Evolutionary conservation across 176 grass and related monocot genomes (phyloP), one percentile per base, ranked within the genome.

Genomic region (Ensete glaucum): DNA sequence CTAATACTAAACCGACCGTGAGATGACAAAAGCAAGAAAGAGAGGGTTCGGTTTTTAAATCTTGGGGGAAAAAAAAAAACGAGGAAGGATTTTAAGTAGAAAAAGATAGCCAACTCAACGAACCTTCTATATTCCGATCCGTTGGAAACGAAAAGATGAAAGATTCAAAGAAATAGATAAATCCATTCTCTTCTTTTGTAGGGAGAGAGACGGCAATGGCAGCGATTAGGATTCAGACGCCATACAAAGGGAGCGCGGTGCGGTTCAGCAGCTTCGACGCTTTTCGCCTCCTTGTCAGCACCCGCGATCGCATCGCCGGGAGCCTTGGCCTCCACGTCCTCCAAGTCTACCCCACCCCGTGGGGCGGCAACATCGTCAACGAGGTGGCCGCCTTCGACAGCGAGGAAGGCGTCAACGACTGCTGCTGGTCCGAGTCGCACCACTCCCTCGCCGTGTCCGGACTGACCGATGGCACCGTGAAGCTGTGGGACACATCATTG

Each of bases 211-310:
- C 2, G 17, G 17, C 57, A 72, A 85, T 96, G 92, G 85, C 92
- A 81, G 79, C 64, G 83, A 88, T 91, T 76, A 96, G 34, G 34
- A 0, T 43, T 43, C 5, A 86, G 79, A 83, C 86, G 11, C 77
- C 82, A 25, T 86, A 86, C 58, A 53, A 77, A 69, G 90, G 85
- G 2, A 87, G 85, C 80, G 52, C 87, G n/a, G 87, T 89, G 24
- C 85, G 90, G 0, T 93, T 93, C 85, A 93, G 87, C 77, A 87
- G 88, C 1, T 96, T 96, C 88, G 72, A 84, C 88, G 92, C 88
- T 86, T 96, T 71, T 79, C 88, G 92, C 22, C 79, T 96, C 23
- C 73, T 96, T 69, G 88, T 43, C 34, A 4, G 92, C 22, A 96
- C 34, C 4, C 34, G 34, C 4, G 34, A 43, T 43, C 34, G 3